phyloP scores from a whole-genome alignment of 352 stramenopile species.

The Labyrinthula sp. region DNA sequence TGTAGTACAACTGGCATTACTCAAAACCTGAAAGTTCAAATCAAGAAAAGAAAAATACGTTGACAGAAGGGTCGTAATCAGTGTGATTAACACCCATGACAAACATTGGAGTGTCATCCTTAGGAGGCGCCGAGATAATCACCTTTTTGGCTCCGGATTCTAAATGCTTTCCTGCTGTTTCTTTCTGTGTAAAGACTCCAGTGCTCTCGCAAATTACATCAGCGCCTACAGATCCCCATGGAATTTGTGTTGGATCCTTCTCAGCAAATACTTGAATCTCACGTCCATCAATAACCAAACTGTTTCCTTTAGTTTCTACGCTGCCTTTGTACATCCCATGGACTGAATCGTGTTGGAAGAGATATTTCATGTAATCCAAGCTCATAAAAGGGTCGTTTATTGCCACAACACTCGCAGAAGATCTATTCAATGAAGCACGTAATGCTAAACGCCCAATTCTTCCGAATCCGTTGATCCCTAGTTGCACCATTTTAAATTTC shows the following conservation, averaged over 20 bases:
- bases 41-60: conserved; percentile 92
- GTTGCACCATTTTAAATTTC: too few species aligned
- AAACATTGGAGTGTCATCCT: conserved; percentile 88
- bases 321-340: conserved; percentile 62
- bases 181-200: conserved; percentile 55
- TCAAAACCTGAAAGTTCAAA: too few species aligned
- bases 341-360: conserved; percentile 67
- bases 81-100: conserved; percentile 94
- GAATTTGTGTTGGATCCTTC: conserved; percentile 74
- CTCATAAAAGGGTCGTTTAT: conserved; percentile 84
- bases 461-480: conserved; percentile 97
- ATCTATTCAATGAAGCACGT: conserved; percentile 59
- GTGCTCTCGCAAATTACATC: conserved; percentile 83
- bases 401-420: conserved; percentile 61
- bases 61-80: conserved; percentile 69
- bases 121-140: conserved; percentile 87
- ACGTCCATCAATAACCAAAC: conserved; percentile 72
- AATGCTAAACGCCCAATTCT: conserved; percentile 90
- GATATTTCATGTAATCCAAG: conserved; percentile 87
- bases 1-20: conserved; percentile 95
- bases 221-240: conserved; percentile 59
- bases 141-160: conserved; percentile 78
- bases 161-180: conserved; percentile 72
- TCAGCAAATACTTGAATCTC: conserved; percentile 74
- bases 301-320: conserved; percentile 55